Evolutionary conservation across 2,329 filamentous ascomycete genomes (phyloP).

Genomic region (Clathrospora elynae): DNA sequence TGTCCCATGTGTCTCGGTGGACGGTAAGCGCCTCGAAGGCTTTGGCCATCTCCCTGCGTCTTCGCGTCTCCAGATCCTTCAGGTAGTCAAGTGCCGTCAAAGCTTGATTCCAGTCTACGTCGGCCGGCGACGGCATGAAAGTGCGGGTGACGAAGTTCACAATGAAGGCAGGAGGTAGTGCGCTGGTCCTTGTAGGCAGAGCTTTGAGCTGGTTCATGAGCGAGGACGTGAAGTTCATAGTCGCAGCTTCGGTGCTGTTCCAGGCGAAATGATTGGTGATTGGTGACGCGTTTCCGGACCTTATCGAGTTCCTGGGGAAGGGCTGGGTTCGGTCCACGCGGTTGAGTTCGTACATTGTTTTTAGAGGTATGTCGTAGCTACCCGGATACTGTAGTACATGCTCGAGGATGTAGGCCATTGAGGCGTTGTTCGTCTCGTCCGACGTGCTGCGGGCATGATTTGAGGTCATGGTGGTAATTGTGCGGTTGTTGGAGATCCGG

Average conservation of each 20-base stretch:
- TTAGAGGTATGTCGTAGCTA: conserved; percentile 68
- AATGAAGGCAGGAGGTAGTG: conserved; percentile 66
- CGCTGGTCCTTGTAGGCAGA: conserved; percentile 64
- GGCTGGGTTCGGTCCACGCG: conserved; percentile 58
- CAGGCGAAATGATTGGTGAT: conserved; percentile 36
- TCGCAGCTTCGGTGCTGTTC: conserved; percentile 44
- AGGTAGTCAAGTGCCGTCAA: conserved; percentile 70
- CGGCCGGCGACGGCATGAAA: conserved; percentile 61
- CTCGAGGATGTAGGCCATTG: conserved; percentile 47
- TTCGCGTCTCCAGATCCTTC: conserved; percentile 65
- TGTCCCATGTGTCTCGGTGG: conserved; percentile 53
- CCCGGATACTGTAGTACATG: conserved; percentile 64
- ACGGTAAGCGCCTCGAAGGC: conserved; percentile 62
- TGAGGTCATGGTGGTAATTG: conserved; percentile 35
- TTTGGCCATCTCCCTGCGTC: conserved; percentile 62
- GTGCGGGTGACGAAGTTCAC: conserved; percentile 64
- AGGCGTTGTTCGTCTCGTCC: conserved; percentile 41
- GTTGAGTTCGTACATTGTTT: conserved; percentile 71
- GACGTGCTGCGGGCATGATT: conserved; percentile 48
- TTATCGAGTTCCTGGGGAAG: conserved; percentile 36
- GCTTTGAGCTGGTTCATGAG: conserved; percentile 63
- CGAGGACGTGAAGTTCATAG: conserved; percentile 56
- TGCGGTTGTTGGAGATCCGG: conserved; percentile 12
- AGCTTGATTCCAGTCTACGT: conserved; percentile 69
- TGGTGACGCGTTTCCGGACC: conserved; percentile 46